phyloP scores from a whole-genome alignment of 208 protist genomes.

The Trypanosoma cruzi region DNA sequence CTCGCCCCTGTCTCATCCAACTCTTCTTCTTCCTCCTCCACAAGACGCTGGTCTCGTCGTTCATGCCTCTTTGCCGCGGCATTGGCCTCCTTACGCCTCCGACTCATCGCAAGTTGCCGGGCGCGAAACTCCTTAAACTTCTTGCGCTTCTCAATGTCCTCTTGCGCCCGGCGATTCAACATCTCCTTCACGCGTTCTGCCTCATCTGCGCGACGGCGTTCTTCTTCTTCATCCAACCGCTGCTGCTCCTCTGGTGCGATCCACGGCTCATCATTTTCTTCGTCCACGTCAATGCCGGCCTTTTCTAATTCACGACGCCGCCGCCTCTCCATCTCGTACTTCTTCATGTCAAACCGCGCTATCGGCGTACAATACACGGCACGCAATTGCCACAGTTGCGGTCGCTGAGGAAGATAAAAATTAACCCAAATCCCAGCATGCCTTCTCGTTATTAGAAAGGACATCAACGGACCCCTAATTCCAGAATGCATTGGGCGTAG shows the following conservation, averaged over 20 bases:
- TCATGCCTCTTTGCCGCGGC: constrained; percentile 47
- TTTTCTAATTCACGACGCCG: constrained; percentile 70
- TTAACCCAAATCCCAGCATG: not conserved
- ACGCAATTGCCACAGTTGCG: constrained; percentile 2
- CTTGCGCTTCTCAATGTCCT: constrained; percentile 67
- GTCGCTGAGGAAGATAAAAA: not conserved
- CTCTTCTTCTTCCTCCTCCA: constrained; percentile 32
- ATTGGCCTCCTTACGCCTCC: constrained; percentile 54
- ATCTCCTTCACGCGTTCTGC: constrained; percentile 60
- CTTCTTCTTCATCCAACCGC: constrained; percentile 68
- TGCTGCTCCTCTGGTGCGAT: constrained; percentile 76
- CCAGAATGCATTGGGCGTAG: not conserved
- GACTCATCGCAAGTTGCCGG: constrained; percentile 75
- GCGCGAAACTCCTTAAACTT: constrained; percentile 82
- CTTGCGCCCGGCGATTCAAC: constrained; percentile 53
- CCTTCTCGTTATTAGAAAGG: not conserved
- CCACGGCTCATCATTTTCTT: constrained; percentile 58
- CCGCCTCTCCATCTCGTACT: constrained; percentile 81
- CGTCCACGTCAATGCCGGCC: constrained; percentile 59
- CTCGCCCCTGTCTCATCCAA: constrained; percentile 10
- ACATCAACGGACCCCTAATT: not conserved
- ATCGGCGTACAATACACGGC: constrained; percentile 27
- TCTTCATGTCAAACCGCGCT: constrained; percentile 66
- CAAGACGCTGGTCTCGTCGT: constrained; percentile 16
- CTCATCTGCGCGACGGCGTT: constrained; percentile 40